These are phyloP conservation scores for Gracilaria vermiculophylla DNA, from an alignment of 23 red algal genomes.

Conservation along the genomic window DNA sequence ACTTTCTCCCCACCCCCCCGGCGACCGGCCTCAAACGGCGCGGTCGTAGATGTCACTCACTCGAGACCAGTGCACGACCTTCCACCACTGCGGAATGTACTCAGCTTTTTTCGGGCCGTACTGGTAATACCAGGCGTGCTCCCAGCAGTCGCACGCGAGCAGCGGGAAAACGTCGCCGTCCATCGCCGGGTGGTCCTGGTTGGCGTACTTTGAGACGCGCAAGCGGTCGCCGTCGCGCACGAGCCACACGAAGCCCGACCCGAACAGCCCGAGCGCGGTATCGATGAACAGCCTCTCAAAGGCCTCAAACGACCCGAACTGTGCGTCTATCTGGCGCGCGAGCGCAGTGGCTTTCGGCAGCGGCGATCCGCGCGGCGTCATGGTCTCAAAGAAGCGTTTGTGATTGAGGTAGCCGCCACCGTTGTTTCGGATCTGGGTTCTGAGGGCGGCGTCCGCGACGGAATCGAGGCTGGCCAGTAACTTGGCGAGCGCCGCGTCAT, in stretches of 20 bases:
- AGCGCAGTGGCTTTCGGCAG: conserved; percentile 41
- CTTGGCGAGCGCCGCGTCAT: not conserved
- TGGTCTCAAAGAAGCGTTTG: conserved; percentile 66
- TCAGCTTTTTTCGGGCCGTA: conserved; percentile 68
- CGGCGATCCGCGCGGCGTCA: conserved; percentile 26
- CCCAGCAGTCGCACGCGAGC: conserved; percentile 12
- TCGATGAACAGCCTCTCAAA: conserved; percentile 63
- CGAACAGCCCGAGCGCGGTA: conserved; percentile 69
- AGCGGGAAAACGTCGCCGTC: not conserved
- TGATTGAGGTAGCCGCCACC: conserved; percentile 93
- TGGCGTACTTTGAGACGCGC: conserved; percentile 22
- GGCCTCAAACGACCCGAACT: conserved; percentile 69
- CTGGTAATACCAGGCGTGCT: conserved; percentile 88
- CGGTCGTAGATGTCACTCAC: conserved; percentile 66
- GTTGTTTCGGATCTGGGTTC: conserved; percentile 69
- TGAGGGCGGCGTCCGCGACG: conserved; percentile 3
- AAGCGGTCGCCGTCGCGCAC: conserved; percentile 3
- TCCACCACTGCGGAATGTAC: conserved; percentile 86
- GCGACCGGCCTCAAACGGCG: not conserved
- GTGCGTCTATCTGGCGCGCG: conserved; percentile 40
- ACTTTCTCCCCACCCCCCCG: too few species aligned
- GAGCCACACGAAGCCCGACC: conserved; percentile 92
- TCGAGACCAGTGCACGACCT: conserved; percentile 80
- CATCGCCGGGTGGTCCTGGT: conserved; percentile 46
- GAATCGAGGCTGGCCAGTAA: not conserved